phyloP scores from a whole-genome alignment of 371 early-diverging fungal species.

The Dentiscutata heterogama region DNA sequence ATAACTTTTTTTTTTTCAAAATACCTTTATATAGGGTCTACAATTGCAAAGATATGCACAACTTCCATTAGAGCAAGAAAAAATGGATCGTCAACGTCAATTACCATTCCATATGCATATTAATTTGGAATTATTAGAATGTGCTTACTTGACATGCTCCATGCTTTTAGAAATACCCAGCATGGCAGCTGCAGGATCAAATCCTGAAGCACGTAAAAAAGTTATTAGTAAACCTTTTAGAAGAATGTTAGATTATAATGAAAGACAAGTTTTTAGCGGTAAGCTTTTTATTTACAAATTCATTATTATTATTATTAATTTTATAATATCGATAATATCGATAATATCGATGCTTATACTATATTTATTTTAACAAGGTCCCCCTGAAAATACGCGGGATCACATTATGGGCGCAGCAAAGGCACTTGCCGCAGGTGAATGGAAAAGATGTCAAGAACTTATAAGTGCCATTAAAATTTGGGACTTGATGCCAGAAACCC shows the following conservation, averaged over 20 bases:
- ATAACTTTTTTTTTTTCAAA: not conserved
- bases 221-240: slow-evolving; percentile 94
- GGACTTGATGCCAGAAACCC: slow-evolving; percentile 87
- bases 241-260: slow-evolving; percentile 93
- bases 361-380: slow-evolving; percentile 56
- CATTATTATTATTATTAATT: not conserved
- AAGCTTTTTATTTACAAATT: not conserved
- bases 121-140: slow-evolving; percentile 97
- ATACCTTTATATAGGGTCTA: slow-evolving; percentile 64
- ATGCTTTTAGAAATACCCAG: slow-evolving; percentile 97
- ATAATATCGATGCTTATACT: not conserved
- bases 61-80: slow-evolving; percentile 88
- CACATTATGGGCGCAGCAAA: slow-evolving; percentile 97
- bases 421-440: slow-evolving; percentile 92
- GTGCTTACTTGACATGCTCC: slow-evolving; percentile 92
- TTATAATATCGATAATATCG: too few species aligned
- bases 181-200: slow-evolving; percentile 90
- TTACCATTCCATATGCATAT: slow-evolving; percentile 99
- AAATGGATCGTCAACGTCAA: slow-evolving; percentile 92
- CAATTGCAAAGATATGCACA: slow-evolving; percentile 77
- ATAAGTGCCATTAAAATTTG: slow-evolving; percentile 95
- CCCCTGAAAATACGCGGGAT: slow-evolving; percentile 98
- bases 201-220: slow-evolving; percentile 79
- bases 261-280: slow-evolving; percentile 94
- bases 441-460: slow-evolving; percentile 87